These are phyloP conservation scores for Daedaleopsis sinensis DNA, from an alignment of 768 basidiomycete species.

Conservation along the genomic window DNA sequence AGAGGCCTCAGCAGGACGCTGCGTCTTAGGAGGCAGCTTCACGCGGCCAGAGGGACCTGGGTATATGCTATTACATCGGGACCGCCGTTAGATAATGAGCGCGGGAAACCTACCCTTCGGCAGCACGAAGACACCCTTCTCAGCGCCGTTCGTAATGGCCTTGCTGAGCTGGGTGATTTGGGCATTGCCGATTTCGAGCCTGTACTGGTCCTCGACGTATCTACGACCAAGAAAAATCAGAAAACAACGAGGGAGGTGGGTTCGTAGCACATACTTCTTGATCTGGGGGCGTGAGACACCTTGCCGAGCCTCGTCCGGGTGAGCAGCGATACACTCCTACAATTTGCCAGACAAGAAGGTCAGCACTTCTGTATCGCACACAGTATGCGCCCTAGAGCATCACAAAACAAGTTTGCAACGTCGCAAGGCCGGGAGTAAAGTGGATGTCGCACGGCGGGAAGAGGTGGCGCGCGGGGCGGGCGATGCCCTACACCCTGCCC, in stretches of 20 bases:
- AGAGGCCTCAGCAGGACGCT: conserved; percentile 38
- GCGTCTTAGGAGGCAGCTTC: conserved; percentile 69
- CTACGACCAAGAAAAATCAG: conserved; percentile 42
- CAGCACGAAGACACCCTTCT: conserved; percentile 81
- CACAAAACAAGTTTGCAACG: not conserved
- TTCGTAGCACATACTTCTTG: conserved; percentile 72
- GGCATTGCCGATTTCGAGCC: conserved; percentile 75
- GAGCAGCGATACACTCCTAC: conserved; percentile 81
- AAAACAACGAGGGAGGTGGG: conserved; percentile 15
- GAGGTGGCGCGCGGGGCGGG: conserved; percentile 33
- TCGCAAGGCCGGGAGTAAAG: conserved; percentile 17
- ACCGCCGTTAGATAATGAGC: conserved; percentile 7
- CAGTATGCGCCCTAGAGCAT: not conserved
- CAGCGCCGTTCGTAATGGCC: conserved; percentile 80
- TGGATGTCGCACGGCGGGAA: conserved; percentile 23
- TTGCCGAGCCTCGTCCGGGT: conserved; percentile 74
- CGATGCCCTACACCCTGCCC: conserved; percentile 45
- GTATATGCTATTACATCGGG: conserved; percentile 4
- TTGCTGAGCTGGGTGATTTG: conserved; percentile 79
- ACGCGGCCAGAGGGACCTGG: conserved; percentile 54
- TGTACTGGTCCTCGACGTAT: conserved; percentile 84
- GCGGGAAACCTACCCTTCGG: conserved; percentile 71
- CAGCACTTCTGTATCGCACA: not conserved
- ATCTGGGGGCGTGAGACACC: conserved; percentile 91
- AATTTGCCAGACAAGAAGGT: conserved; percentile 6